These are phyloP conservation scores for Mariannaea elegans DNA, from an alignment of 2,329 filamentous ascomycete species.

Conservation along the genomic window DNA sequence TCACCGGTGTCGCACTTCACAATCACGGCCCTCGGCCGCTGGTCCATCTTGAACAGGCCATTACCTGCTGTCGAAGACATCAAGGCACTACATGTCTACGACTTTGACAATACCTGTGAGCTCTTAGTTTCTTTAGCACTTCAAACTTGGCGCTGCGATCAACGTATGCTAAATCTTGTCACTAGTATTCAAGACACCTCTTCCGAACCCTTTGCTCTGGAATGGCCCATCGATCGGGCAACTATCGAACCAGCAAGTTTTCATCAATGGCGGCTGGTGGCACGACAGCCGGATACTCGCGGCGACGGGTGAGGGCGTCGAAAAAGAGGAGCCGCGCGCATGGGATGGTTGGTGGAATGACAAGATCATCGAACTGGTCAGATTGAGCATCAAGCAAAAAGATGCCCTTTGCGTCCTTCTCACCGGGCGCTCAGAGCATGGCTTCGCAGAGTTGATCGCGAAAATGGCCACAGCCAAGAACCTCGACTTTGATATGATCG, in stretches of 20 bases:
- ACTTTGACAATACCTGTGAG: slow-evolving; percentile 96
- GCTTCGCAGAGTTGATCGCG: slow-evolving; percentile 81
- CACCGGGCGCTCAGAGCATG: slow-evolving; percentile 82
- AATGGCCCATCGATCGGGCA: slow-evolving; percentile 78
- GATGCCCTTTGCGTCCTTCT: slow-evolving; percentile 86
- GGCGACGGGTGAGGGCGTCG: slow-evolving; percentile 83
- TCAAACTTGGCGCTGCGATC: background rate
- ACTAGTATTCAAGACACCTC: slow-evolving; percentile 86
- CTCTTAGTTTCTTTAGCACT: background rate
- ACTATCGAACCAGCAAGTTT: slow-evolving; percentile 77
- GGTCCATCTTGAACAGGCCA: slow-evolving; percentile 80
- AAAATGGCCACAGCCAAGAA: slow-evolving; percentile 81
- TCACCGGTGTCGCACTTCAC: slow-evolving; percentile 55
- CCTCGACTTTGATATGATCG: slow-evolving; percentile 87
- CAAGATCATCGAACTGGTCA: slow-evolving; percentile 81
- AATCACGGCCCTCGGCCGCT: slow-evolving; percentile 79
- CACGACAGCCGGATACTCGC: slow-evolving; percentile 88
- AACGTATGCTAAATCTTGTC: background rate
- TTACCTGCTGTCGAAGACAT: slow-evolving; percentile 78
- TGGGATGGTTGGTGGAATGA: slow-evolving; percentile 99
- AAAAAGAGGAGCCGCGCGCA: slow-evolving; percentile 80
- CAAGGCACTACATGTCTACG: slow-evolving; percentile 88
- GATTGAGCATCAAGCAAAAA: slow-evolving; percentile 82
- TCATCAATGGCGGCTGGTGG: slow-evolving; percentile 94
- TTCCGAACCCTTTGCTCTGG: slow-evolving; percentile 92